phyloP scores from a whole-genome alignment of 768 basidiomycete genomes.

The Russula sp. region DNA sequence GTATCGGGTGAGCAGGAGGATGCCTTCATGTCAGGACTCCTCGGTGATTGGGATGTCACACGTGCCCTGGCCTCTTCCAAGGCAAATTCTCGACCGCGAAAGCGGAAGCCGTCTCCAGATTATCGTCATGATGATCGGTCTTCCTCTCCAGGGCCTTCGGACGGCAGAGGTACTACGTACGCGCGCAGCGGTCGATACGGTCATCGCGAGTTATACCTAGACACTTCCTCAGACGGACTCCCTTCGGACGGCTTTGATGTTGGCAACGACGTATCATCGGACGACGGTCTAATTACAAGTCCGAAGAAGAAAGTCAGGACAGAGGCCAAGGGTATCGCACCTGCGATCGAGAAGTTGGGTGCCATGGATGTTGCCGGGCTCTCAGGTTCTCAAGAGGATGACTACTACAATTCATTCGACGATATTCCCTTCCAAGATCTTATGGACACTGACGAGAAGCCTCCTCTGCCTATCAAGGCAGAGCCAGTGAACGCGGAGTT shows the following conservation, averaged over 20 bases:
- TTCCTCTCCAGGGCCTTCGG: constrained; percentile 27
- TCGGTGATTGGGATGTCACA: constrained; percentile 62
- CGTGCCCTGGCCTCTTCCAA: constrained; percentile 36
- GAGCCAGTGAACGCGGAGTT: constrained; percentile 27
- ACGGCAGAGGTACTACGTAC: constrained; percentile 8
- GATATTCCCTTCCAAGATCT: constrained; percentile 55
- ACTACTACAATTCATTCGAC: constrained; percentile 39
- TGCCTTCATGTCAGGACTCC: constrained; percentile 81
- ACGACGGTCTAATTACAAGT: constrained; percentile 59
- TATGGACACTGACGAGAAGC: constrained; percentile 55
- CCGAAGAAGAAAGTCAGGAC: constrained; percentile 63
- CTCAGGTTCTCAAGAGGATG: constrained; percentile 27
- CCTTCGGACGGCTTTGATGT: constrained; percentile 28
- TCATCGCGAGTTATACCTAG: constrained; percentile 24
- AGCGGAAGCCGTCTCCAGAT: constrained; percentile 59
- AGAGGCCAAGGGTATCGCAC: constrained; percentile 40
- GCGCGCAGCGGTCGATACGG: constrained; percentile 8
- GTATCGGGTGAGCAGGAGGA: constrained; percentile 75
- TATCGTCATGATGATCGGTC: constrained; percentile 23
- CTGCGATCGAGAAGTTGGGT: constrained; percentile 53
- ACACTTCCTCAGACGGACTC: constrained; percentile 30
- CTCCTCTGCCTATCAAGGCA: constrained; percentile 33
- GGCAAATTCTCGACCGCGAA: constrained; percentile 39
- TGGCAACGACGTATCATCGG: constrained; percentile 34
- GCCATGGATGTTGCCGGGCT: constrained; percentile 51